Evolutionary conservation across 805 yeast species (phyloP), one percentile per base, ranked within the genome.

Genomic region (Saccharomycopsis synnaedendra): DNA sequence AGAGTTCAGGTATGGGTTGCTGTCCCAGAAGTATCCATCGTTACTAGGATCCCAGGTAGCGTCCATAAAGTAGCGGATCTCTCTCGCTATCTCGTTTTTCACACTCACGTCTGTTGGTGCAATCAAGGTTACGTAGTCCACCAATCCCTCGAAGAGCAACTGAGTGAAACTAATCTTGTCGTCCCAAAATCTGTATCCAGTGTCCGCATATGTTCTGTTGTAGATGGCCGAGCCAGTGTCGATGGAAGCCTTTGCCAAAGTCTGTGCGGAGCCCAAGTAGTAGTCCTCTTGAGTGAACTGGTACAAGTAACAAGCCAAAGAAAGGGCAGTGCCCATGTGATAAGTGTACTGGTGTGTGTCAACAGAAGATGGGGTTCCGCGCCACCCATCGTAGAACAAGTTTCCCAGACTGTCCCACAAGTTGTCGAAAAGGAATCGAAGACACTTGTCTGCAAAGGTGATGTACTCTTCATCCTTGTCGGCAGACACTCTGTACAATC

Each of bases 141-240:
- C 83, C 45, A 79, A 65, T 0, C 87, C 87, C 60, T 80, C 86
- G 39, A 79, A 67, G 45, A 81, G 62, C 53, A 81, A 66, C 59
- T 80, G 86, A 46, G 76, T 70, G 59, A 80, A 81, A 62, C 75
- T 76, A 1, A 80, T 70, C 9, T 76, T 65, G 56, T 80, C 86
- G 56, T 82, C 70, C 76, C 82, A 80, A 62, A 72, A 78, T 45
- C 87, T 65, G 9, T 33, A 32, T 19, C 32, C 10, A 5, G 30
- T 38, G 45, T 69, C 72, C 31, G 51, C 62, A 44, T 57, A 59
- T 58, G 81, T 87, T 55, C 87, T 70, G 60, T 80, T 84, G 54
- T 75, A 81, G 50, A 81, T 65, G 34, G 79, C 72, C 10, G 68
- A 72, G 54, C 73, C 69, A 51, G 78, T 66, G 60, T 78, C 70